phyloP scores from a whole-genome alignment of 805 yeast genomes.

The Cyberlindnera sargentensis region DNA sequence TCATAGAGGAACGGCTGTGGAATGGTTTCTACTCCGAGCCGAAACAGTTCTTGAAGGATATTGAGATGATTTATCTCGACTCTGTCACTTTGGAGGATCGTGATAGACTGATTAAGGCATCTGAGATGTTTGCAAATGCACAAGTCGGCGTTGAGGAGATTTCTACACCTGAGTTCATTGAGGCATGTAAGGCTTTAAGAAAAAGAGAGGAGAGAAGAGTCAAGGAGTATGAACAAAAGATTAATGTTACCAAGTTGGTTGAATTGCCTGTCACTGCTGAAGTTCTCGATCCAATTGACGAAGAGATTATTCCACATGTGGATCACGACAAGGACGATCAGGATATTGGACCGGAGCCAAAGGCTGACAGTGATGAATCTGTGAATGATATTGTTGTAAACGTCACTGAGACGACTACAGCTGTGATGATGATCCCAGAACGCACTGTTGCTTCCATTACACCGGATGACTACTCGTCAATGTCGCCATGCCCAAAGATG shows the following conservation, averaged over 20 bases:
- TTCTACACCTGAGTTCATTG: slow-evolving; percentile 59
- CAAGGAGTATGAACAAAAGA: slow-evolving; percentile 6
- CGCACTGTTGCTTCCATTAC: too few relatives aligned
- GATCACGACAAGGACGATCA: neutral
- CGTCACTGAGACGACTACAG: neutral
- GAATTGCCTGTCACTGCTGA: neutral
- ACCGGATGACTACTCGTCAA: too few relatives aligned
- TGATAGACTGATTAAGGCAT: slow-evolving; percentile 72
- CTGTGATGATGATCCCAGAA: too few relatives aligned
- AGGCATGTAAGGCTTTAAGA: slow-evolving; percentile 70
- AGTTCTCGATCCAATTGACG: neutral
- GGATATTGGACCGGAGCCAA: neutral
- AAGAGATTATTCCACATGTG: neutral
- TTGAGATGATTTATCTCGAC: slow-evolving; percentile 78
- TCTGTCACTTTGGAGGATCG: slow-evolving; percentile 70
- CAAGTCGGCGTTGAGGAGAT: slow-evolving; percentile 94
- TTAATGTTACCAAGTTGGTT: neutral
- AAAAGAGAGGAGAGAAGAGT: slow-evolving; percentile 54
- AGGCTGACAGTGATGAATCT: slow-evolving; percentile 10
- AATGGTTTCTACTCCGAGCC: slow-evolving; percentile 94
- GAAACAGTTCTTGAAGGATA: slow-evolving; percentile 77
- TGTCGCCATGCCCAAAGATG: too few relatives aligned
- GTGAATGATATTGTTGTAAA: neutral
- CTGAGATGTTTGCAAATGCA: slow-evolving; percentile 94
- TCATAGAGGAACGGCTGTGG: slow-evolving; percentile 93